These are phyloP conservation scores for Wickerhamomyces sydowiorum DNA, from an alignment of 805 yeast genomes.

Conservation along the genomic window DNA sequence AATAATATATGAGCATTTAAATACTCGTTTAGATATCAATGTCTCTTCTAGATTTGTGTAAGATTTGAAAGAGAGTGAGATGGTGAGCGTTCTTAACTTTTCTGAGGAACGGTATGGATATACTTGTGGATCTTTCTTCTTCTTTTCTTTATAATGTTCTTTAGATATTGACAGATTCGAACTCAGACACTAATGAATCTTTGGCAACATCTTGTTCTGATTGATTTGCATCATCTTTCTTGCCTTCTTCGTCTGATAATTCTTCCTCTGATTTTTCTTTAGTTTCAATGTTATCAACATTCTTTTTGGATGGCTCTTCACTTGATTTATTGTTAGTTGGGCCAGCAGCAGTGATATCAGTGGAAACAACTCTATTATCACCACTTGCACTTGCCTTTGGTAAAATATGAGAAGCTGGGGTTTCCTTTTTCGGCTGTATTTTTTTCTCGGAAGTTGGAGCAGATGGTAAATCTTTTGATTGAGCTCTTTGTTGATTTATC, in stretches of 20 bases:
- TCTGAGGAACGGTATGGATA: neutral
- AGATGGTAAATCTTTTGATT: slow-evolving; percentile 5
- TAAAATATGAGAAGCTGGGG: slow-evolving; percentile 5
- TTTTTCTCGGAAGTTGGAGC: slow-evolving; percentile 2
- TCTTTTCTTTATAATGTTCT: neutral
- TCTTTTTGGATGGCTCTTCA: slow-evolving; percentile 7
- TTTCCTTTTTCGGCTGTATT: slow-evolving; percentile 3
- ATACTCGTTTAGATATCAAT: too few relatives aligned
- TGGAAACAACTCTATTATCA: slow-evolving; percentile 15
- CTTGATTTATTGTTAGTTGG: slow-evolving; percentile 12
- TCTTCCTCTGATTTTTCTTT: slow-evolving; percentile 1
- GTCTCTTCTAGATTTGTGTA: too few relatives aligned
- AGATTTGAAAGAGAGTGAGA: too few relatives aligned
- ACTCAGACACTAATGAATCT: neutral
- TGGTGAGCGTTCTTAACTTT: too few relatives aligned
- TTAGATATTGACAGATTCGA: neutral
- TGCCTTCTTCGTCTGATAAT: neutral
- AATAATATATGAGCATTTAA: neutral
- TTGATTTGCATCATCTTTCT: neutral
- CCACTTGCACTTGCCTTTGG: slow-evolving; percentile 8
- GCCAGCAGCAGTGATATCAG: slow-evolving; percentile 16
- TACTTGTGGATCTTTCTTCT: neutral
- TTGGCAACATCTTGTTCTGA: neutral
- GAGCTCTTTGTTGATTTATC: slow-evolving; percentile 15
- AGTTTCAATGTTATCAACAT: slow-evolving; percentile 2